Percentiles rank a stretch among this genome's conserved stretches.
These are phyloP conservation scores for Tricholoma saponaceum DNA, from an alignment of 768 basidiomycete species.

Conservation along the genomic window DNA sequence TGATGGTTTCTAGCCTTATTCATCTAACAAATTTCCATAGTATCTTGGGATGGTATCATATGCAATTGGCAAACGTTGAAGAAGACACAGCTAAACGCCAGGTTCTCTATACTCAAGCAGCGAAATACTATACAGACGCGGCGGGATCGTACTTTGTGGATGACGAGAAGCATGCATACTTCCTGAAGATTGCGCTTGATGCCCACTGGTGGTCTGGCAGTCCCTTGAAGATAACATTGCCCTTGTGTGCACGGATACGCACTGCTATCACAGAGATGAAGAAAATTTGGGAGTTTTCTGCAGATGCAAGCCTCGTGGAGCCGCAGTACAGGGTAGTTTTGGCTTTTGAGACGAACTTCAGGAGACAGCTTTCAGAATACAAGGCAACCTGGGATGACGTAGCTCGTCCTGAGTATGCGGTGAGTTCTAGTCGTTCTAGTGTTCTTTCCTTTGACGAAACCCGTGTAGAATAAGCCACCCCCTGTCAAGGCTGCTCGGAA, in stretches of 20 bases:
- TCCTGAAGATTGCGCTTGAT: constrained; percentile 28
- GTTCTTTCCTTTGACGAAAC: background rate
- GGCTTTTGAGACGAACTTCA: constrained; percentile 11
- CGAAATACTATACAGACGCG: constrained; percentile 27
- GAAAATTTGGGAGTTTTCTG: constrained; percentile 18
- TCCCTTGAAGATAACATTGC: constrained; percentile 21
- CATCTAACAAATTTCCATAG: constrained; percentile 7
- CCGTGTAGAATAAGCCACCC: background rate
- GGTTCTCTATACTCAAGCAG: constrained; percentile 17
- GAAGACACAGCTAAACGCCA: constrained; percentile 7
- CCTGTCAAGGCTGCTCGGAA: background rate
- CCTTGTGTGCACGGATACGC: constrained; percentile 17
- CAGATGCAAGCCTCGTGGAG: background rate
- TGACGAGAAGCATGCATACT: constrained; percentile 31
- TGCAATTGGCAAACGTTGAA: constrained; percentile 16
- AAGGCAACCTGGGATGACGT: constrained; percentile 3
- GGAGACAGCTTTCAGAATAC: background rate
- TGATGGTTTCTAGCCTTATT: background rate
- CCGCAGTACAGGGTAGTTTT: constrained; percentile 6
- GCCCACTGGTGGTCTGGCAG: constrained; percentile 22
- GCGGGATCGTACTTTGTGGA: constrained; percentile 29
- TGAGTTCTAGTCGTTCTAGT: background rate
- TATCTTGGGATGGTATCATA: constrained; percentile 27
- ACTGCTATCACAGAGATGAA: constrained; percentile 15
- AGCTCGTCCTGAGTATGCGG: constrained; percentile 3